Conservation (phyloP, 139 green algal genomes). For the Spirogloea muscicola region DNA sequence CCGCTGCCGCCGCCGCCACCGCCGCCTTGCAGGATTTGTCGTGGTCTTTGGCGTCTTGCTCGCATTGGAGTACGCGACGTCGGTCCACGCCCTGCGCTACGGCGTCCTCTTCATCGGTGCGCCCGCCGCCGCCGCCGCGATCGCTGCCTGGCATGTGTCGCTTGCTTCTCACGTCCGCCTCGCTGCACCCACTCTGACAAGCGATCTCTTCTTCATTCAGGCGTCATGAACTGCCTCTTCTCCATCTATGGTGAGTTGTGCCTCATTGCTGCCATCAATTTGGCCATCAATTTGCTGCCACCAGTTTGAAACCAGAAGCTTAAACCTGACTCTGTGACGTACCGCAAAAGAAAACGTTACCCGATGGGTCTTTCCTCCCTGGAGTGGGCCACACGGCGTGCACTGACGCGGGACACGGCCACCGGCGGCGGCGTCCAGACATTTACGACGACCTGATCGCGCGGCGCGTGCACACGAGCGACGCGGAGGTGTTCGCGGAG, state of each 20-base stretch:
- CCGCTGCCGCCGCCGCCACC: not conserved
- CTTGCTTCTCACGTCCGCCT: no score
- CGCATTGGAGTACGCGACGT: not conserved
- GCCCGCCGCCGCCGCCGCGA: no score
- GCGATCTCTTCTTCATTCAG: no score
- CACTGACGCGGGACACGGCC: no score
- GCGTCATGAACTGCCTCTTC: constrained; percentile 23
- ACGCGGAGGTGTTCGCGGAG: constrained; percentile 13
- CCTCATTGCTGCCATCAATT: no score
- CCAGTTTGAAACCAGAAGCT: no score
- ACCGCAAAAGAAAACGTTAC: no score
- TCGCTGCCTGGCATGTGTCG: no score
- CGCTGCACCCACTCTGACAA: not conserved
- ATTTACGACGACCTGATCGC: constrained; percentile 26
- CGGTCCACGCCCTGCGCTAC: not conserved
- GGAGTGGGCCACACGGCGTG: no score
- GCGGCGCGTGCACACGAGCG: constrained; percentile 6
- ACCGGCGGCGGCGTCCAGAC: constrained; percentile 1
- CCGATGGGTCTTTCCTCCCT: no score
- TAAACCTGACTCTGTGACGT: no score
- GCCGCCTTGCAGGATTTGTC: not conserved
- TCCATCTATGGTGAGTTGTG: constrained; percentile 22
- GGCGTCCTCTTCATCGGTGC: constrained; percentile 5
- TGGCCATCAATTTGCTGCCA: no score
- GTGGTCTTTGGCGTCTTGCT: constrained; percentile 1